Percentiles rank a stretch among this genome's conserved stretches.
These are phyloP conservation scores for Ulota crispa DNA, from an alignment of 225 moss, liverwort and hornwort genomes.

Conservation along the genomic window DNA sequence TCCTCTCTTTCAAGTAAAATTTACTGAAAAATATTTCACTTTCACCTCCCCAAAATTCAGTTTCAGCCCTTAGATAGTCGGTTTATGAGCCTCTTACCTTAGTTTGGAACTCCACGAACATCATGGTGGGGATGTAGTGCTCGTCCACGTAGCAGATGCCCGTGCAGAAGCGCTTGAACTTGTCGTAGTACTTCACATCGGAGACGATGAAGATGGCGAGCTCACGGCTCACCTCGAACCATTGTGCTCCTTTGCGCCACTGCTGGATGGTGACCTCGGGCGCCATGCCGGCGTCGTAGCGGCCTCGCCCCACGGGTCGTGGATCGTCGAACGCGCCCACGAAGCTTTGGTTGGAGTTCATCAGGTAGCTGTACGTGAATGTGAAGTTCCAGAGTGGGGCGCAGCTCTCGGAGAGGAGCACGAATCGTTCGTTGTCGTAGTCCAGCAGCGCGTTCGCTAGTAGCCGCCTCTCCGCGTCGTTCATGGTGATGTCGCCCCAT, in stretches of 20 bases:
- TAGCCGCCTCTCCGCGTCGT: conserved; percentile 69
- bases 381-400: conserved; percentile 73
- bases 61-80: no score
- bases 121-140: conserved; percentile 67
- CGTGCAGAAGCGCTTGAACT: conserved; percentile 52
- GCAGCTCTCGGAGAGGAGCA: conserved; percentile 78
- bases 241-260: conserved; percentile 67
- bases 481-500: conserved; percentile 65
- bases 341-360: conserved; percentile 48
- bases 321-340: conserved; percentile 65
- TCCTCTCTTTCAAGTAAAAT: no score
- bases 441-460: conserved; percentile 82
- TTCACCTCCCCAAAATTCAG: no score
- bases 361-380: conserved; percentile 53
- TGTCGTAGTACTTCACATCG: conserved; percentile 54
- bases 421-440: conserved; percentile 75
- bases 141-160: conserved; percentile 63
- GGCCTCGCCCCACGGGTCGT: conserved; percentile 49
- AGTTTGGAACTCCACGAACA: conserved; percentile 44
- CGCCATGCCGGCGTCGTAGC: conserved; percentile 45
- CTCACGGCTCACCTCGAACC: conserved; percentile 63
- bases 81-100: no score
- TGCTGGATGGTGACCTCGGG: conserved; percentile 52
- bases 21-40: no score
- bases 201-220: conserved; percentile 51